Base-by-base conservation (phyloP, 2,329 filamentous ascomycete genomes). In the Orbilia ellipsospora region DNA sequence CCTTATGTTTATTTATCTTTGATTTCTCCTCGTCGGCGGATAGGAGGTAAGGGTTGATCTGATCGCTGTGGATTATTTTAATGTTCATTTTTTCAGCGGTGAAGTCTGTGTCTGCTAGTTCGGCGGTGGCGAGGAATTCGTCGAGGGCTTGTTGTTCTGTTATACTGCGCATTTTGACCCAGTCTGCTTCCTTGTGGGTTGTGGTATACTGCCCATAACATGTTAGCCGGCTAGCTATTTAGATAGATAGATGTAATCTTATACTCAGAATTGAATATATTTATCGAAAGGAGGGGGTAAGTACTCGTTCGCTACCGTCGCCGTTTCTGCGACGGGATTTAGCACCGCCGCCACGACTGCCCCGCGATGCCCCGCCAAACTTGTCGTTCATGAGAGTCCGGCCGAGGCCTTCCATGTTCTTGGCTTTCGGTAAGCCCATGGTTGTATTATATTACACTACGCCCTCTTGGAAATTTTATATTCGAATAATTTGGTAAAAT, bases 161-260 rank as follows among this genome's bases (percentile, higher is more conserved):
- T 79, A 99, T 92, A 82, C 93, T 97, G 85, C 94, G 93, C 95
- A 99, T 98, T 86, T 98, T 99, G 81, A 98, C 93, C 93, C 94
- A 99, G 79, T 92, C 88, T 42, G 94, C 95, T 84, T 98, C 94
- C 82, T 96, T 90, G 79, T 89, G 90, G 78, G 92, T 90, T 82
- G 96, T 97, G 57, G 93, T 95, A 80, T 99, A 99, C 86, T 91
- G 42, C 26, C 44, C 31, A 13, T 56, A 2, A 16, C 23, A 45
- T 57, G 80, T 16, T 79, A 77, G 18, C 76, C 78, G 44, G 80
- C 65, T 76, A 79, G 80, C 81, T 13, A 52, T 50, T 59, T 10
- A 36, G 4, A 42, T 8, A 62, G 15, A 57, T 45, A 42, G 13
- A 36, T 16, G 13, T n/a, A 50, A 28, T 10, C 20, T 2, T n/a